Base-by-base conservation (phyloP, 306 rosid genomes). In the Mimosa pudica region DNA sequence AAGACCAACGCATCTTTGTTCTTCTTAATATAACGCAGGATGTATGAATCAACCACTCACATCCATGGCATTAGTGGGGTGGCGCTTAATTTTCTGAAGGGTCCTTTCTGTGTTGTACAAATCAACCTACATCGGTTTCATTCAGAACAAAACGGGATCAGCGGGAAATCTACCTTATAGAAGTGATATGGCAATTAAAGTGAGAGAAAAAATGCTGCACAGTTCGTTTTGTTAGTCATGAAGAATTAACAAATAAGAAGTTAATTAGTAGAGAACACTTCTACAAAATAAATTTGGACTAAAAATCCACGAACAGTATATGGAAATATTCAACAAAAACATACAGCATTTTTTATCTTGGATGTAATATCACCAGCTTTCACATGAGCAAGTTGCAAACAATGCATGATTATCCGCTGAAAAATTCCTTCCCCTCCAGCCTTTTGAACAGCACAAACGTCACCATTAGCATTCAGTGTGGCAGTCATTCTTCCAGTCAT, bases 401-500 rank as follows among this genome's bases (percentile, higher is more conserved):
- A 94, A 58, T 85, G 95, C 90, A 89, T 87, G 79, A 92, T 87
- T 78, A 91, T 87, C 65, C 83, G 81, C 51, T 86, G 93, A 82
- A 61, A 77, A 36, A 92, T 79, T 80, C 91, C 95, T 75, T 89
- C 91, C 30, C 97, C 97, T 6, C 98, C 98, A 71, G 97, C 92
- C 83, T 94, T 92, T 77, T 91, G 98, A 89, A 94, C 90, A 33
- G 98, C 85, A 84, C 98, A 94, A 80, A 92, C 84, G 70, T 94
- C 97, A 46, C 93, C 92, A 65, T 83, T 94, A 9, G 91, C 86
- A 78, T 94, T 94, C 57, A 92, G 85, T 41, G 97, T 91, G 4
- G 91, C 87, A 46, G 98, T 94, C 97, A 94, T 91, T 73, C 97
- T 86, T 32, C 95, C 97, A 11, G 93, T 92, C 97, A 92, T 92